These are phyloP conservation scores for Brassica incana DNA, from an alignment of 345 rosid species.

Conservation along the genomic window DNA sequence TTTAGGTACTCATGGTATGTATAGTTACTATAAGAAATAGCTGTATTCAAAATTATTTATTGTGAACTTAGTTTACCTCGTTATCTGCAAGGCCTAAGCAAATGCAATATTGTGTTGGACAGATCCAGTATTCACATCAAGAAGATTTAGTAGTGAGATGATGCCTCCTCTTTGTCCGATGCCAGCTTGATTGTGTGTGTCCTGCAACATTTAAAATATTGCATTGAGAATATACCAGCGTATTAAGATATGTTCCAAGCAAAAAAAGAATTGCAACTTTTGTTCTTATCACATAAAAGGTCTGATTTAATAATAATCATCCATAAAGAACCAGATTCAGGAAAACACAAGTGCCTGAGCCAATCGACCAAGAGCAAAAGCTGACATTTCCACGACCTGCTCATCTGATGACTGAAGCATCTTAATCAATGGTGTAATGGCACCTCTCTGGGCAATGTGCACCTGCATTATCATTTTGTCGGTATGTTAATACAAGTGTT, in stretches of 20 bases:
- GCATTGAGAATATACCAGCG: neutral
- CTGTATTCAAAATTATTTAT: neutral
- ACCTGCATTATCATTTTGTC: slow-evolving; percentile 48
- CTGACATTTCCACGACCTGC: slow-evolving; percentile 75
- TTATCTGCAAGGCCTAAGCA: slow-evolving; percentile 70
- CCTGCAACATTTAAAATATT: slow-evolving; percentile 41
- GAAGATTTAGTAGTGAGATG: slow-evolving; percentile 51
- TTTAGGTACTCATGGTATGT: neutral
- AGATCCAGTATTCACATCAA: slow-evolving; percentile 57
- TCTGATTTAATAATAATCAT: neutral
- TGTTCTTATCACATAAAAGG: slow-evolving; percentile 6
- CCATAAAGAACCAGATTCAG: neutral
- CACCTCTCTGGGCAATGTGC: slow-evolving; percentile 82
- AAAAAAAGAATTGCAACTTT: neutral
- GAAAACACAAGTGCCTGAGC: slow-evolving; percentile 58
- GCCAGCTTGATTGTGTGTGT: slow-evolving; percentile 80
- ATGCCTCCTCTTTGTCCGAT: slow-evolving; percentile 70
- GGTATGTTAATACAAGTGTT: slow-evolving; percentile 14
- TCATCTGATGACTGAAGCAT: slow-evolving; percentile 66
- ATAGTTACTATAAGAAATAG: neutral
- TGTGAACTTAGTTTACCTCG: slow-evolving; percentile 49
- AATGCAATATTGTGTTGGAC: slow-evolving; percentile 79
- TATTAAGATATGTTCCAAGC: neutral
- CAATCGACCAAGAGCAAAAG: slow-evolving; percentile 79
- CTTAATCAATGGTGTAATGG: slow-evolving; percentile 61